phyloP scores from a whole-genome alignment of 345 rosid genomes.

The Aethionema arabicum region DNA sequence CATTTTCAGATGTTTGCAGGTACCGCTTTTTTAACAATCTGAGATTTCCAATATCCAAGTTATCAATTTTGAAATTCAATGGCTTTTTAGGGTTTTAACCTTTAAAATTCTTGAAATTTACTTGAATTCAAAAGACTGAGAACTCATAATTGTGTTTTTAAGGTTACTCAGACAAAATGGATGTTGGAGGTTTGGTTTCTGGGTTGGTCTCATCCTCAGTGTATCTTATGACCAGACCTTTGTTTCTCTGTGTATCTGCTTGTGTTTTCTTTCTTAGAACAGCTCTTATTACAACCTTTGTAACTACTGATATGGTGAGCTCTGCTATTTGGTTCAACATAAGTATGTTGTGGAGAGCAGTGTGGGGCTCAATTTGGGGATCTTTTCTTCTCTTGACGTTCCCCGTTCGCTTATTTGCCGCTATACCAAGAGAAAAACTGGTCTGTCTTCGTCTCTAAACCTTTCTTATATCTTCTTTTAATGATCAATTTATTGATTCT shows the following conservation, averaged over 20 bases:
- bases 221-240: constrained; percentile 45
- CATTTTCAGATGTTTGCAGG: too few species aligned
- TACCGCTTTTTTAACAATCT: neutral
- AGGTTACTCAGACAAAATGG: constrained; percentile 19
- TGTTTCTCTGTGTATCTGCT: constrained; percentile 42
- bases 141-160: constrained; percentile 12
- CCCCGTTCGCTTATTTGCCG: constrained; percentile 56
- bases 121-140: constrained; percentile 5
- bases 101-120: constrained; percentile 11
- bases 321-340: constrained; percentile 50
- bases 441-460: constrained; percentile 40
- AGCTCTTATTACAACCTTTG: constrained; percentile 43
- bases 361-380: constrained; percentile 47
- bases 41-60: neutral
- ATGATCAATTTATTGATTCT: neutral
- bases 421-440: constrained; percentile 62
- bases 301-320: constrained; percentile 53
- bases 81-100: neutral
- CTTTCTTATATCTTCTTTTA: constrained; percentile 3
- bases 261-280: constrained; percentile 44
- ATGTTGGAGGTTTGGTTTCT: constrained; percentile 35
- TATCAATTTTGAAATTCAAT: neutral
- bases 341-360: constrained; percentile 45
- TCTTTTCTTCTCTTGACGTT: constrained; percentile 43
- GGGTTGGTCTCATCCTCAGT: constrained; percentile 36